Evolutionary conservation across 2,329 filamentous ascomycete genomes (phyloP), one percentile per base, ranked within the genome.

Genomic region (Coniochaeta sp.): DNA sequence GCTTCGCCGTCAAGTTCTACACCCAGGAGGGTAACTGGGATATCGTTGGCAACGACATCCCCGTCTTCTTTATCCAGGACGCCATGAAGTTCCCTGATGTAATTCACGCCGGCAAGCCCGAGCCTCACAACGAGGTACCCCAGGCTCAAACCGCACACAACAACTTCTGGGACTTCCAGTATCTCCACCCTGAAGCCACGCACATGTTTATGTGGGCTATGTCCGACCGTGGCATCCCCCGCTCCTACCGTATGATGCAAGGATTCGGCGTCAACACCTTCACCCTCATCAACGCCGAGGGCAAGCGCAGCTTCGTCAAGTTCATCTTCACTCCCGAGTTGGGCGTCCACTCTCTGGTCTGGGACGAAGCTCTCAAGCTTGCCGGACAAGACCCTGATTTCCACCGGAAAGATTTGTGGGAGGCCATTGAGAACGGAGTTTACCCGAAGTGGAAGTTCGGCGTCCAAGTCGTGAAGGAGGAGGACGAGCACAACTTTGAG

Each of bases 221-320:
- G 86, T 89, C 84, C 9, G 90, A 92, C 69, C 81, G 89, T 31
- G 79, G 80, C 0, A 91, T 91, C 60, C 89, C 89, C 1, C 82
- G 88, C 2, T 90, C 87, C 0, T 92, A 81, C 73, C 85, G 90
- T 26, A 92, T 92, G 89, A 92, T 93, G 88, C 89, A 93, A 65
- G 90, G 90, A 0, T 93, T 93, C 61, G 89, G 90, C 59, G 90
- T 93, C 66, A 92, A 93, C 73, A 93, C 90, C 0, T 93, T 80
- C 67, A 89, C 83, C 0, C 79, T 92, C 1, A 77, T 79, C 62
- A 91, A 91, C 62, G 81, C 79, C 26, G 80, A 88, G 64, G 89
- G 88, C 24, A 82, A 89, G 69, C 81, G 87, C 1, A 79, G 83
- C 60, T 91, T 92, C 65, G 87, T 90, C 71, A 93, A 93, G 73